Conservation (phyloP, 208 protist genomes). For the Porcisia hertigi region DNA sequence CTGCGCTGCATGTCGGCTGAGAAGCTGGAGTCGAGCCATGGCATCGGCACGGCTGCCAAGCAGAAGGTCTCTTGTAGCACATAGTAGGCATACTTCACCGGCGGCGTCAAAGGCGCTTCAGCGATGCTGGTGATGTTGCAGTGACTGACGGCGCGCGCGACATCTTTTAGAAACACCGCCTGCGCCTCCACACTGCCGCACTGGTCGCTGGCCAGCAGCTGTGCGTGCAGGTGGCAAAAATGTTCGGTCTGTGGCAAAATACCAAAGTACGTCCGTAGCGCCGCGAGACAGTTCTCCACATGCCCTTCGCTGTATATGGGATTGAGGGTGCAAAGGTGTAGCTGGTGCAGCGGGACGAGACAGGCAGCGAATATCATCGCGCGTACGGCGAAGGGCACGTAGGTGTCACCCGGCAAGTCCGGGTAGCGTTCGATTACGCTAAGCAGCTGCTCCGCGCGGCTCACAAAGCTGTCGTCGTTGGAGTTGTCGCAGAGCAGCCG, state of each 20-base stretch:
- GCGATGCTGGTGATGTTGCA: conserved; percentile 23
- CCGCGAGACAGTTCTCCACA: conserved; percentile 28
- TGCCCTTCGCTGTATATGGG: conserved; percentile 30
- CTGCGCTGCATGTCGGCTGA: conserved; percentile 37
- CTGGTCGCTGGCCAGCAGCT: conserved; percentile 60
- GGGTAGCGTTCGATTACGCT: conserved; percentile 28
- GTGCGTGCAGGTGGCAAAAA: conserved; percentile 72
- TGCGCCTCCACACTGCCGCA: conserved; percentile 30
- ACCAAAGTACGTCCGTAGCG: conserved; percentile 31
- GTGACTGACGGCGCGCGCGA: conserved; percentile 39
- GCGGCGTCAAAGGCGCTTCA: conserved; percentile 35
- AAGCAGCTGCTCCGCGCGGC: conserved; percentile 36
- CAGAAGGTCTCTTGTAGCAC: conserved; percentile 71
- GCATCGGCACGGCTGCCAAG: conserved; percentile 55
- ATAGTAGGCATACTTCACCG: conserved; percentile 74
- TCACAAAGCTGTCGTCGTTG: conserved; percentile 41
- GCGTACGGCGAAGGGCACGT: conserved; percentile 58
- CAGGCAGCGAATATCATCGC: conserved; percentile 50
- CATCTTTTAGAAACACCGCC: conserved; percentile 38
- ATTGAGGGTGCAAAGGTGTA: conserved; percentile 26
- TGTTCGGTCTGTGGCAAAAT: conserved; percentile 42
- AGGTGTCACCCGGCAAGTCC: conserved; percentile 30
- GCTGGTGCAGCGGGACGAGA: conserved; percentile 51
- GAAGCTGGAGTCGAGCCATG: conserved; percentile 52
- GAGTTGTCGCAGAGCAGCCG: conserved; percentile 32